Base-by-base conservation (phyloP, 768 basidiomycete species). In the Coprinellus micaceus region DNA sequence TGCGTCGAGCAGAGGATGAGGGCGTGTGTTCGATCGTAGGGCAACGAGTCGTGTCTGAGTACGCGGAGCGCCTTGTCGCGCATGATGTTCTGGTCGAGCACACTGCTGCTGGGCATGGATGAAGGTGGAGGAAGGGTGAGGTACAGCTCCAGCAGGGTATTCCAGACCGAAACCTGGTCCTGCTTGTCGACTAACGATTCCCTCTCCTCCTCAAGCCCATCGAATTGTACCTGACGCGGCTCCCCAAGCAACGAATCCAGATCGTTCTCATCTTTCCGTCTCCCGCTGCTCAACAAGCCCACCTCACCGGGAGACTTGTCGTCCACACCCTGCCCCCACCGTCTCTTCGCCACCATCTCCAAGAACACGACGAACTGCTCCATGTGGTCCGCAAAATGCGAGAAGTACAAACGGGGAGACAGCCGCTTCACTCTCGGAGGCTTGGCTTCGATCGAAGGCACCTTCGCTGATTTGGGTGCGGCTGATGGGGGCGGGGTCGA, bases 81-180 rank as follows among this genome's bases (percentile, higher is more conserved):
- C 57, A 82, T 67, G 22, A 63, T 62, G 2, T 57, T 66, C 50
- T 77, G 73, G 26, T 73, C 69, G 30, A 75, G 68, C 21, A 46
- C 56, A 7, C 62, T 65, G 21, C 19, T 61, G 60, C 13, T 59
- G 58, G 24, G 57, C 50, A 12, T 62, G 63, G 49, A 26, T 2
- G 24, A 15, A 12, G 58, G 39, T 9, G 40, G 45, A n/a, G 82
- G 79, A 33, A 79, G 67, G 7, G 86, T 82, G 44, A 99, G 80
- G 68, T 98, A 98, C 11, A 99, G 80, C 71, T 99, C 96, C 57
- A 98, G 74, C 2, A 98, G 76, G 10, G 95, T 98, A 71, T 96
- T 97, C 95, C 95, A 98, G 2, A 98, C 86, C 0, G 94, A 88
- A 9, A 81, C 77, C 64, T 93, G 92, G 64, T 95, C 91, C 9